Evolutionary conservation across 139 green algal species (phyloP), one percentile per base, ranked within the genome.

Genomic region (Nannochloris sp.): DNA sequence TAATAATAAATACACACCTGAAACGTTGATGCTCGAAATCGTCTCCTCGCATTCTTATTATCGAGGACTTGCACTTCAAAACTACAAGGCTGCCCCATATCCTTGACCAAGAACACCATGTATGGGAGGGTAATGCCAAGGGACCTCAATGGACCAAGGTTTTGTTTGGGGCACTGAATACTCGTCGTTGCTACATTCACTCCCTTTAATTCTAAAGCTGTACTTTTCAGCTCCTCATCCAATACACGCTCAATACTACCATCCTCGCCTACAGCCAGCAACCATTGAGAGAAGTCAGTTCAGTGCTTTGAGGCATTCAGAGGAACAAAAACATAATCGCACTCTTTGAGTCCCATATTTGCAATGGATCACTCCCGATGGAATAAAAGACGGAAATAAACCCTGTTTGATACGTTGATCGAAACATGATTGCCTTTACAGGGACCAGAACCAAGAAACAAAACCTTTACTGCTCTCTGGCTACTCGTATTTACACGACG

Each of bases 61-160:
- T 98, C 93, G 37, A 98, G 77, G 16, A 98, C 88, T 63, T 91
- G 80, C 29, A 98, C 91, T 78, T 98, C 92, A 49, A 98, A 97
- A 69, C 73, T 91, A 76, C 87, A 96, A 76, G 95, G 96, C 68
- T 95, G 94, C 62, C 96, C 91, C 28, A 33, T 14, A 77, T 97
- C 96, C 70, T 98, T 98, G 68, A 98, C 85, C 56, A 98, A 94
- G 82, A 97, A 90, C 2, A 97, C 87, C 20, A 59, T 33, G 16
- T 37, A 30, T 23, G 50, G 50, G n/a, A 59, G 25, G 23, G 25
- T 59, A 6, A 59, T 59, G 14, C 50, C 50, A 30, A 59, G 50
- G 12, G 50, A 37, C 14, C n/a, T 36, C 12, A n/a, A 57, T 96
- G 80, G 79, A 98, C 93, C 92, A 20, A 98, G 80, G 14, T 90